Conservation (phyloP, 352 stramenopile species). For the Globisporangium canariense region DNA sequence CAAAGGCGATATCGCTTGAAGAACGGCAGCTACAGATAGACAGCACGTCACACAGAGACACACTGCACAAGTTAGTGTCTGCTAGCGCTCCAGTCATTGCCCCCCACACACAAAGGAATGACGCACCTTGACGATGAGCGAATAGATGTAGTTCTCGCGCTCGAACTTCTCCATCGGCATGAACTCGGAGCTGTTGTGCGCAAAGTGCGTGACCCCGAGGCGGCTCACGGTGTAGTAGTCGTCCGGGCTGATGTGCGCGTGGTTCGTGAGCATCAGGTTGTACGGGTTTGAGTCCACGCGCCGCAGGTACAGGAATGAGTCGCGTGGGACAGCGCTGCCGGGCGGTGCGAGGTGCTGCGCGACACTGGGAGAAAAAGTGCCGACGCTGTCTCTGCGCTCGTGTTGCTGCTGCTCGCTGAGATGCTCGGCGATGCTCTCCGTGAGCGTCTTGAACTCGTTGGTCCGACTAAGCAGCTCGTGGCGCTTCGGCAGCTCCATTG, state of each 20-base stretch:
- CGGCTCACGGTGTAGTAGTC: slow-evolving; percentile 91
- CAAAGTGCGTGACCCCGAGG: slow-evolving; percentile 88
- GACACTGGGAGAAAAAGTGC: neutral
- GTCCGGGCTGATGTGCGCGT: slow-evolving; percentile 61
- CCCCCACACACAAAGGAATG: too few species aligned
- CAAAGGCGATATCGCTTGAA: slow-evolving; percentile 88
- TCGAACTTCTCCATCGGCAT: slow-evolving; percentile 88
- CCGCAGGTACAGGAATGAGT: slow-evolving; percentile 77
- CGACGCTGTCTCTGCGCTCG: neutral
- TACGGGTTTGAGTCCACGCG: slow-evolving; percentile 77
- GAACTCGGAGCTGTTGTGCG: slow-evolving; percentile 79
- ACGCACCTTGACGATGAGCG: slow-evolving; percentile 67
- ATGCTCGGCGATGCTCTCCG: slow-evolving; percentile 50
- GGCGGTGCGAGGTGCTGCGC: neutral
- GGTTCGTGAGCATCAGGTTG: slow-evolving; percentile 59
- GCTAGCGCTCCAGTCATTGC: too few species aligned
- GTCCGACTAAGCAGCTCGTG: slow-evolving; percentile 44
- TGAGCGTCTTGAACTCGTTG: slow-evolving; percentile 56
- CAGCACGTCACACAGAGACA: too few species aligned
- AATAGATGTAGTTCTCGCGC: slow-evolving; percentile 89
- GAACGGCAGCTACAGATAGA: slow-evolving; percentile 63
- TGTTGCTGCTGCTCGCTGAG: slow-evolving; percentile 19
- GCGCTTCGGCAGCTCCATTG: slow-evolving; percentile 20
- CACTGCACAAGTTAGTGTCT: too few species aligned
- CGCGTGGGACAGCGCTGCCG: slow-evolving; percentile 21